Conservation (phyloP, 208 protist genomes). For the Leishmania arabica region DNA sequence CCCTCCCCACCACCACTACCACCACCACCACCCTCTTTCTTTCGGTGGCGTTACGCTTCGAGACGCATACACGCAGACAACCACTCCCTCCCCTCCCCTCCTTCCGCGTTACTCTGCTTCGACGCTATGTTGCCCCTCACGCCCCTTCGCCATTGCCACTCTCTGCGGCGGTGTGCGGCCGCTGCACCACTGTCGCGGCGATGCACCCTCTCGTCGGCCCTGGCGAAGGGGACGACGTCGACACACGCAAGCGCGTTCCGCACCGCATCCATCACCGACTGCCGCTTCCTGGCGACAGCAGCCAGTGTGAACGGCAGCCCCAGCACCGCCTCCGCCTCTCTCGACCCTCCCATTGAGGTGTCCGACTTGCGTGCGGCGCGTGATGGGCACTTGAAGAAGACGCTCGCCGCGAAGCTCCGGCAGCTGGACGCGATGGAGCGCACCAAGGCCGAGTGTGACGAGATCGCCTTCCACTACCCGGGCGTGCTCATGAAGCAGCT, state of each 20-base stretch:
- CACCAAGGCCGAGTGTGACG: slow-evolving; percentile 39
- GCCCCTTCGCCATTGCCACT: neutral
- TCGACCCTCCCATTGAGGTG: neutral
- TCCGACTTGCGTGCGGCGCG: slow-evolving; percentile 35
- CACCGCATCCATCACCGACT: neutral
- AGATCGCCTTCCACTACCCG: slow-evolving; percentile 23
- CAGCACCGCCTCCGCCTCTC: neutral
- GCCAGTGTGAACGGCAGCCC: neutral
- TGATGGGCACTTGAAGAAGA: slow-evolving; percentile 30
- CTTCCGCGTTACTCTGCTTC: neutral
- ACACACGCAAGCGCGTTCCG: neutral
- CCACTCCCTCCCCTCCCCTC: neutral
- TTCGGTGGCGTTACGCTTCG: neutral
- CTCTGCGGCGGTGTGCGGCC: neutral
- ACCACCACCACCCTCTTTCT: too few relatives aligned
- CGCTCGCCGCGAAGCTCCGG: slow-evolving; percentile 28
- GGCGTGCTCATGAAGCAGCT: slow-evolving; percentile 32
- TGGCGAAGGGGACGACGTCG: neutral
- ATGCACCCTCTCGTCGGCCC: neutral
- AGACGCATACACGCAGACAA: neutral
- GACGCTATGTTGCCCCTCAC: neutral
- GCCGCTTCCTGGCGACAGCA: neutral
- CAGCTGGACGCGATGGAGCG: slow-evolving; percentile 37
- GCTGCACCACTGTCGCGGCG: neutral
- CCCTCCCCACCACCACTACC: too few relatives aligned